Conservation (phyloP, 768 basidiomycete genomes). For the Cyclocybe cylindracea region DNA sequence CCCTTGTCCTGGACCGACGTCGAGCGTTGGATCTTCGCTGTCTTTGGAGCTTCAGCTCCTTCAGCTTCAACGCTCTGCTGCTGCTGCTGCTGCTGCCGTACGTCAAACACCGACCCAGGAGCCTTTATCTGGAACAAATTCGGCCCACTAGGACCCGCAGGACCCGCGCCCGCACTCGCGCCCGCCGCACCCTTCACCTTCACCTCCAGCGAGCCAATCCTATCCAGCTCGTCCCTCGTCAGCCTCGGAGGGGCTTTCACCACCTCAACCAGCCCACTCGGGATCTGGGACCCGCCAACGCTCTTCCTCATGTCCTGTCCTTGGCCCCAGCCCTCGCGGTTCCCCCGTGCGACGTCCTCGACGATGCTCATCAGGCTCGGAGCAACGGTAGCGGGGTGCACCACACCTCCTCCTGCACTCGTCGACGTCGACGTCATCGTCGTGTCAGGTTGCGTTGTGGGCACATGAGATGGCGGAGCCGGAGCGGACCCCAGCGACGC, state of each 20-base stretch:
- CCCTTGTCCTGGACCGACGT: background rate
- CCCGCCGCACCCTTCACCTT: background rate
- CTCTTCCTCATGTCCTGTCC: conserved; percentile 12
- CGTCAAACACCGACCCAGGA: conserved; percentile 38
- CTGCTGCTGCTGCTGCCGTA: conserved; percentile 4
- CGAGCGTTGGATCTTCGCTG: background rate
- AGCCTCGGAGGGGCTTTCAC: conserved; percentile 51
- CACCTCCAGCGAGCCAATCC: conserved; percentile 12
- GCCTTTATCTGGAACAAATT: conserved; percentile 26
- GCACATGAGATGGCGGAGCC: background rate
- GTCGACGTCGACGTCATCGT: background rate
- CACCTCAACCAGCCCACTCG: conserved; percentile 34
- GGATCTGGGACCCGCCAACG: conserved; percentile 12
- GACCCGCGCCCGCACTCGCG: conserved; percentile 1
- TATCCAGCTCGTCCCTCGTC: conserved; percentile 29
- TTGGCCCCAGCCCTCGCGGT: conserved; percentile 24
- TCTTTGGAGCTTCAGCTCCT: too few species aligned
- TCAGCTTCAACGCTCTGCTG: background rate
- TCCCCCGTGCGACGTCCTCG: conserved; percentile 51
- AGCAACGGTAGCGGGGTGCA: conserved; percentile 5
- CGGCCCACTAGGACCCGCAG: background rate
- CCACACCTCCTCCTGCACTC: background rate
- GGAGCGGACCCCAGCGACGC: conserved; percentile 10
- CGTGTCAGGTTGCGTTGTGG: background rate
- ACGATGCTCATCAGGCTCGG: conserved; percentile 68